Conservation (phyloP, 2,329 filamentous ascomycete genomes). For the Aureobasidium sp. region DNA sequence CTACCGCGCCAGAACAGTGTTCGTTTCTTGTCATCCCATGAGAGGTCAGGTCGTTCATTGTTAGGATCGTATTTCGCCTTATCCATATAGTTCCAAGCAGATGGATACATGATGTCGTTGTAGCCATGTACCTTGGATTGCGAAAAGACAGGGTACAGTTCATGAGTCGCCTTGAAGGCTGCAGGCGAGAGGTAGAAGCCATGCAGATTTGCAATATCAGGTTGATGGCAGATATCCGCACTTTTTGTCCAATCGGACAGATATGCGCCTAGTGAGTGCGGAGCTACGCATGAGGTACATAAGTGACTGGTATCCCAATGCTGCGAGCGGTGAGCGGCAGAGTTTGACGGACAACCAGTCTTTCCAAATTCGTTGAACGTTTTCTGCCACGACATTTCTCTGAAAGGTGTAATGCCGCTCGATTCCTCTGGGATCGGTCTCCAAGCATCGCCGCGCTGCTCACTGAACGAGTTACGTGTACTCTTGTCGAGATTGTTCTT, state of each 20-base stretch:
- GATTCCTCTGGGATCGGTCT: constrained; percentile 26
- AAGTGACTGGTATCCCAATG: constrained; percentile 59
- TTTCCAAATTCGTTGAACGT: constrained; percentile 38
- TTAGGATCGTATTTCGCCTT: constrained; percentile 49
- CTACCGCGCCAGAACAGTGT: constrained; percentile 69
- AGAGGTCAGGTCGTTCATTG: constrained; percentile 44
- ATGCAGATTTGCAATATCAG: constrained; percentile 66
- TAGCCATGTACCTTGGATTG: constrained; percentile 65
- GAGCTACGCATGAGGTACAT: constrained; percentile 56
- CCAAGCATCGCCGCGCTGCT: constrained; percentile 35
- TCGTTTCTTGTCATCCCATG: constrained; percentile 57
- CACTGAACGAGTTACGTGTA: constrained; percentile 27
- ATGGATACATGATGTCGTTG: constrained; percentile 69
- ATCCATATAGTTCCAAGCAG: constrained; percentile 55
- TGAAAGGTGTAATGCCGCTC: constrained; percentile 19
- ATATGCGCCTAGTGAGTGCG: constrained; percentile 62
- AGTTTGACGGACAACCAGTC: constrained; percentile 55
- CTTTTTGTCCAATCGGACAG: constrained; percentile 59
- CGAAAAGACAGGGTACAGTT: constrained; percentile 69
- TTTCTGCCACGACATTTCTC: constrained; percentile 31
- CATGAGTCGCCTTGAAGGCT: constrained; percentile 53
- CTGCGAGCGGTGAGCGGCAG: constrained; percentile 51
- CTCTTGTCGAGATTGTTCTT: constrained; percentile 19
- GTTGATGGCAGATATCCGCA: constrained; percentile 66
- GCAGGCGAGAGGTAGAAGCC: constrained; percentile 64